These are phyloP conservation scores for Neurospora cerealis DNA, from an alignment of 495 filamentous ascomycete species.

Conservation along the genomic window DNA sequence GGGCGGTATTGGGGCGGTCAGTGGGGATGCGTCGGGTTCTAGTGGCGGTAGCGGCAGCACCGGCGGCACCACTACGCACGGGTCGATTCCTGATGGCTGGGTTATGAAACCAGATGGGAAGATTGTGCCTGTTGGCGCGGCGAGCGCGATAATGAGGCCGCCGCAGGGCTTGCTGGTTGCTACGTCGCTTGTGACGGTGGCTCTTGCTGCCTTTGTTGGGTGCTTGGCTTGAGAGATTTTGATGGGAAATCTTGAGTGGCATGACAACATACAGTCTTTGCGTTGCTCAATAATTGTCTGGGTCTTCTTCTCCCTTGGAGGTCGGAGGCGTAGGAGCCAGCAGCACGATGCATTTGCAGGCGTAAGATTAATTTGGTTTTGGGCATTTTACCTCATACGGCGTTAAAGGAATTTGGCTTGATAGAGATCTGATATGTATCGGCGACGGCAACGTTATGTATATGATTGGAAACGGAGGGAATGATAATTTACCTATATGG, in stretches of 20 bases:
- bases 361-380: background rate
- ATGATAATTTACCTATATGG: background rate
- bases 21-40: background rate
- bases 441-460: background rate
- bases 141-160: constrained; percentile 12
- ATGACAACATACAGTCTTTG: background rate
- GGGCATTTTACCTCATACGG: background rate
- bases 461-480: background rate
- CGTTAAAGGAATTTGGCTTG: background rate
- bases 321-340: background rate
- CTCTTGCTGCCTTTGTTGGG: background rate
- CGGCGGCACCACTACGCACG: constrained; percentile 35
- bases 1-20: constrained; percentile 52
- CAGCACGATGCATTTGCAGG: background rate
- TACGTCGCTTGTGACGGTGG: background rate
- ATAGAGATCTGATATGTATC: background rate
- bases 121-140: constrained; percentile 47
- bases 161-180: background rate
- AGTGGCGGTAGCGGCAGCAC: background rate
- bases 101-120: constrained; percentile 62
- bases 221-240: background rate
- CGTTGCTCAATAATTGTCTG: background rate
- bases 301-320: background rate
- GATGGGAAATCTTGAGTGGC: background rate
- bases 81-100: constrained; percentile 58